Percentiles rank a stretch among this genome's conserved stretches.
These are phyloP conservation scores for Eutrema yunnanense DNA, from an alignment of 345 rosid genomes.

Conservation along the genomic window DNA sequence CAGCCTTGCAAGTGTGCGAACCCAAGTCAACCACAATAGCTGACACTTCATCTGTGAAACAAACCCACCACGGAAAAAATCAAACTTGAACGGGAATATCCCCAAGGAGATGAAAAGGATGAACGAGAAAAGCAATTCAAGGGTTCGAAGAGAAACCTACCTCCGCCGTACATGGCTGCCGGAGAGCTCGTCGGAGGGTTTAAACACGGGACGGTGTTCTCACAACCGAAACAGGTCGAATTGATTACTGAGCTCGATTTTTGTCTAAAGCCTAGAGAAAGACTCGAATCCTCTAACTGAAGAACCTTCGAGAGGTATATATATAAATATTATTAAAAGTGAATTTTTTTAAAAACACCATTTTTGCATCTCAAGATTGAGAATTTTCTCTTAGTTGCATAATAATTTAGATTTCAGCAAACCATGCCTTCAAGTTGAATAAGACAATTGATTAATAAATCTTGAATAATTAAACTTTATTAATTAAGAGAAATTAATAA, in stretches of 20 bases:
- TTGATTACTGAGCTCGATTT: background rate
- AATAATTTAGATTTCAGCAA: background rate
- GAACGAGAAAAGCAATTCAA: background rate
- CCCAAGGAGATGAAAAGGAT: background rate
- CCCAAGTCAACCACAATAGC: constrained; percentile 99
- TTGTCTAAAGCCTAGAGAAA: background rate
- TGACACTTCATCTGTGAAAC: constrained; percentile 83
- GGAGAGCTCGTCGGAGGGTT: constrained; percentile 15
- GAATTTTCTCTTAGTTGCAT: background rate
- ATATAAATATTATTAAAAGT: background rate
- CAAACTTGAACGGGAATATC: background rate
- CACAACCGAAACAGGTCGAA: background rate
- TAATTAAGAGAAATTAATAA: background rate
- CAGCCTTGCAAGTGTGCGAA: constrained; percentile 98
- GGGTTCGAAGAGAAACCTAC: constrained; percentile 38
- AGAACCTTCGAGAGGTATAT: background rate
- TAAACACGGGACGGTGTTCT: background rate
- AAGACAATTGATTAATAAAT: background rate
- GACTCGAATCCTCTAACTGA: background rate
- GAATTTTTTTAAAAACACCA: background rate
- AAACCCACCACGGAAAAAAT: constrained; percentile 12
- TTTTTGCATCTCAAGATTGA: background rate
- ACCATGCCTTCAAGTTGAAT: background rate
- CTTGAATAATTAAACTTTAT: background rate
- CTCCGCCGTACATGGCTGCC: constrained; percentile 89